A percentile compares a stretch with the other conserved stretches of the same genome.
phyloP scores from a whole-genome alignment of 108 stramenopile genomes.

The Thalassiosira profunda region DNA sequence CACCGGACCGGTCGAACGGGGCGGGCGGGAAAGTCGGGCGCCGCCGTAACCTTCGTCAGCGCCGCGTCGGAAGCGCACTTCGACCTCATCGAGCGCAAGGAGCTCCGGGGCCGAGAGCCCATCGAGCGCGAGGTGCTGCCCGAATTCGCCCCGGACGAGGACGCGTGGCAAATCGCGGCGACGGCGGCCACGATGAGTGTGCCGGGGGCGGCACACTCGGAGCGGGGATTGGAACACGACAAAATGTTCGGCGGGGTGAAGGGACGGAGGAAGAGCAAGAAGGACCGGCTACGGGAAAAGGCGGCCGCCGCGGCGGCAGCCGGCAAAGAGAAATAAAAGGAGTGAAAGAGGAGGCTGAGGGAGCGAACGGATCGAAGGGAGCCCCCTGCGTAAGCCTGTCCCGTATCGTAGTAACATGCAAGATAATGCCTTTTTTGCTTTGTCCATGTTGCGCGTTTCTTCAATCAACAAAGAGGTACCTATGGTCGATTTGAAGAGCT shows the following conservation, averaged over 20 bases:
- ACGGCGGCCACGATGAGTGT: slow-evolving; percentile 34
- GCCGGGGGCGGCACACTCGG: slow-evolving; percentile 61
- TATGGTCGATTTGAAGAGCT: too few species aligned
- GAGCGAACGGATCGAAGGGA: too few species aligned
- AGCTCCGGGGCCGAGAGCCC: slow-evolving; percentile 35
- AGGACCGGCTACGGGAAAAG: slow-evolving; percentile 74
- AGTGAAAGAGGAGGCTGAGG: too few species aligned
- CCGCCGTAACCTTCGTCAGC: slow-evolving; percentile 91
- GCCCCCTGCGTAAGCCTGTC: too few species aligned
- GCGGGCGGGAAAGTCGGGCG: slow-evolving; percentile 92
- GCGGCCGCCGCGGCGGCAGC: slow-evolving; percentile 38
- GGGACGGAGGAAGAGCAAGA: slow-evolving; percentile 78
- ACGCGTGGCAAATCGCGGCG: slow-evolving; percentile 49
- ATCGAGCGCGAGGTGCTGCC: slow-evolving; percentile 63
- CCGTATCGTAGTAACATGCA: too few species aligned
- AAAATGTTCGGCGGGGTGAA: slow-evolving; percentile 84
- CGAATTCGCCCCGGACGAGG: slow-evolving; percentile 68
- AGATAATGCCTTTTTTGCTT: too few species aligned
- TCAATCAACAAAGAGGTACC: too few species aligned
- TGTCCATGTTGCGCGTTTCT: too few species aligned
- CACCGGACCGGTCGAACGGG: slow-evolving; percentile 97
- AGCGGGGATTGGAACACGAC: slow-evolving; percentile 73
- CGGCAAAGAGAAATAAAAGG: too few species aligned
- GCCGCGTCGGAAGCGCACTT: slow-evolving; percentile 71
- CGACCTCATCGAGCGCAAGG: slow-evolving; percentile 73